Percentiles rank a stretch among this genome's conserved stretches.
Conservation (phyloP, 768 basidiomycete genomes). For the Obba rivulosa region DNA sequence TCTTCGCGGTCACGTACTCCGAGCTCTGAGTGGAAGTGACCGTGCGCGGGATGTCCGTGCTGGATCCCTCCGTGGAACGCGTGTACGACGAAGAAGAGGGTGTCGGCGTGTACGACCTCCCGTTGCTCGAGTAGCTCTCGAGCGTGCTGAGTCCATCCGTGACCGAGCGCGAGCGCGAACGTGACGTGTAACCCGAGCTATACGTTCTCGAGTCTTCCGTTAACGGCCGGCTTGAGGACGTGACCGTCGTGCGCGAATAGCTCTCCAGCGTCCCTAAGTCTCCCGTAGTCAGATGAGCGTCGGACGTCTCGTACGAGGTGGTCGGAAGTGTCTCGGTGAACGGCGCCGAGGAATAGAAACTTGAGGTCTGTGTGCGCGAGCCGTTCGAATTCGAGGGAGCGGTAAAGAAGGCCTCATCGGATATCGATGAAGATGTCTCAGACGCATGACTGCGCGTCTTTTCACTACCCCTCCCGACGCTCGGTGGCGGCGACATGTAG, state of each 20-base stretch:
- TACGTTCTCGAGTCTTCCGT: conserved; percentile 31
- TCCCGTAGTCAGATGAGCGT: conserved; percentile 36
- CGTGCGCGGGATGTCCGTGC: neutral
- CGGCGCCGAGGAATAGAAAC: conserved; percentile 33
- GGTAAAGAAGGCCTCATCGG: conserved; percentile 45
- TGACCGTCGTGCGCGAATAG: conserved; percentile 42
- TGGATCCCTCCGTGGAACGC: conserved; percentile 5
- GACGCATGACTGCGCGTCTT: conserved; percentile 21
- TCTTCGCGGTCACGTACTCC: conserved; percentile 7
- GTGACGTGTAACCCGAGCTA: conserved; percentile 6
- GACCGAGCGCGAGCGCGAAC: conserved; percentile 4
- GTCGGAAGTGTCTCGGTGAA: conserved; percentile 21
- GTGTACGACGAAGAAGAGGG: conserved; percentile 13
- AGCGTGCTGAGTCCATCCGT: conserved; percentile 21
- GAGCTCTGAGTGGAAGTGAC: neutral
- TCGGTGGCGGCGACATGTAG: conserved; percentile 42
- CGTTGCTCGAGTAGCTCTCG: conserved; percentile 19
- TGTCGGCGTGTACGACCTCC: conserved; percentile 14
- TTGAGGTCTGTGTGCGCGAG: conserved; percentile 27
- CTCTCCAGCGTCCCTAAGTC: conserved; percentile 37
- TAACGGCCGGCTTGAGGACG: conserved; percentile 32
- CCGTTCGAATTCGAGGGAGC: conserved; percentile 30
- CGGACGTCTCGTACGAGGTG: conserved; percentile 45
- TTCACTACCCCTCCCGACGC: conserved; percentile 24
- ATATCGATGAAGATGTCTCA: conserved; percentile 23